Evolutionary conservation across 2,329 filamentous ascomycete genomes (phyloP).

Genomic region (Ceratocystis harringtonii): DNA sequence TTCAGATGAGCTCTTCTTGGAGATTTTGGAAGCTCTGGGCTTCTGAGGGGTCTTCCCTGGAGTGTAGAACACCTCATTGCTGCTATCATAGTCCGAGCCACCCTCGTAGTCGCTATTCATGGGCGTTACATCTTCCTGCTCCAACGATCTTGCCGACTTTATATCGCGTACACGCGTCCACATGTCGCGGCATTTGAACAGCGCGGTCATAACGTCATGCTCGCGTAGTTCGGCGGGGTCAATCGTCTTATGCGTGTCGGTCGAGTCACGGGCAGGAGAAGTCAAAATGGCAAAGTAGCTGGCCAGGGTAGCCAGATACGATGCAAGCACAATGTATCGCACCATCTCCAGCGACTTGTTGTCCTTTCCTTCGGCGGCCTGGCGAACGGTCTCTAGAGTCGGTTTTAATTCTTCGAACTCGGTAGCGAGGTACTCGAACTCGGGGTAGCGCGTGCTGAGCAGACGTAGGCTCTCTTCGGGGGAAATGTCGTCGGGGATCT

Average conservation of each 20-base stretch:
- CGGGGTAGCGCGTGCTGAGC: conserved; percentile 70
- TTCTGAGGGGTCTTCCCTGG: conserved; percentile 19
- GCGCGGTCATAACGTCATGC: conserved; percentile 76
- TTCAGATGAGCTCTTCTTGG: conserved; percentile 30
- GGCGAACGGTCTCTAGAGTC: conserved; percentile 42
- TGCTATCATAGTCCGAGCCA: conserved; percentile 21
- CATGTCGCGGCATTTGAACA: conserved; percentile 63
- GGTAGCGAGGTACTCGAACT: conserved; percentile 72
- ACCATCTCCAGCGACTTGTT: conserved; percentile 44
- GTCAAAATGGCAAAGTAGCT: conserved; percentile 95
- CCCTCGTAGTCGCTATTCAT: conserved; percentile 26
- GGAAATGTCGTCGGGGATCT: conserved; percentile 67
- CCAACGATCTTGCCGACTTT: conserved; percentile 30
- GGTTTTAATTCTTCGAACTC: conserved; percentile 65
- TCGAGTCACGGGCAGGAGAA: conserved; percentile 51
- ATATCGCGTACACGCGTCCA: conserved; percentile 64
- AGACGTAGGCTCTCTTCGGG: conserved; percentile 60
- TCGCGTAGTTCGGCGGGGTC: conserved; percentile 69
- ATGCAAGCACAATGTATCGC: conserved; percentile 66
- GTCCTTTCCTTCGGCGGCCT: conserved; percentile 38
- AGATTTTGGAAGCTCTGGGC: conserved; percentile 24
- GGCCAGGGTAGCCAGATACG: conserved; percentile 71
- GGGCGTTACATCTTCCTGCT: conserved; percentile 18
- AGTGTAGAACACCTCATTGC: conserved; percentile 20
- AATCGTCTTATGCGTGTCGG: conserved; percentile 42